These are phyloP conservation scores for Tripterygium wilfordii DNA, from an alignment of 177 flowering plant species.

Conservation along the genomic window DNA sequence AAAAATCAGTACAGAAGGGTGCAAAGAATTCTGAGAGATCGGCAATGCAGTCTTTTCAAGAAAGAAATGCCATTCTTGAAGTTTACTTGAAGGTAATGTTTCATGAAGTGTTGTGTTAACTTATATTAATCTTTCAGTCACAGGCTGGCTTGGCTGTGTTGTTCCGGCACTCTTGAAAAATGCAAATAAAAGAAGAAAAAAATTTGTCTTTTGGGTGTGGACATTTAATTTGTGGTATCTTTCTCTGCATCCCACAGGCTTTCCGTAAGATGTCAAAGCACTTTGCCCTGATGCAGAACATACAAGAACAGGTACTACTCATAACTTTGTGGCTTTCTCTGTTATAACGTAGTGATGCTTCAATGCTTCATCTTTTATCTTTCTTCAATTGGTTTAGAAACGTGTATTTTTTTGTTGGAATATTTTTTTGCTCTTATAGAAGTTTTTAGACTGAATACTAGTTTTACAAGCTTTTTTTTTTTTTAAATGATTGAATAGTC, in stretches of 20 bases:
- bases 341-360: too few species aligned
- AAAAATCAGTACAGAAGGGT: constrained; percentile 45
- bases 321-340: not conserved
- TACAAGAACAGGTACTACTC: constrained; percentile 72
- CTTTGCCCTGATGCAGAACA: constrained; percentile 56
- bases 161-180: too few species aligned
- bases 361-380: not conserved
- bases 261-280: constrained; percentile 69
- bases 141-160: not conserved
- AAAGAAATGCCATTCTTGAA: constrained; percentile 52
- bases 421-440: too few species aligned
- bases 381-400: not conserved
- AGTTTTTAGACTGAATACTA: too few species aligned
- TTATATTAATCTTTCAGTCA: not conserved
- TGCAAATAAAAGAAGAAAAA: too few species aligned
- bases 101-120: not conserved
- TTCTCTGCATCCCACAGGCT: constrained; percentile 40
- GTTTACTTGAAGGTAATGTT: constrained; percentile 62
- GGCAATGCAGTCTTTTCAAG: constrained; percentile 64
- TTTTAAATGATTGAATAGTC: too few species aligned
- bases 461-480: too few species aligned
- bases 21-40: constrained; percentile 64
- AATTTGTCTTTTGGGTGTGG: too few species aligned
- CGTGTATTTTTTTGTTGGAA: too few species aligned
- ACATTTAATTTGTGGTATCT: too few species aligned